Evolutionary conservation across 768 basidiomycete species (phyloP).

Genomic region (Pleurotus tuber-regium): DNA sequence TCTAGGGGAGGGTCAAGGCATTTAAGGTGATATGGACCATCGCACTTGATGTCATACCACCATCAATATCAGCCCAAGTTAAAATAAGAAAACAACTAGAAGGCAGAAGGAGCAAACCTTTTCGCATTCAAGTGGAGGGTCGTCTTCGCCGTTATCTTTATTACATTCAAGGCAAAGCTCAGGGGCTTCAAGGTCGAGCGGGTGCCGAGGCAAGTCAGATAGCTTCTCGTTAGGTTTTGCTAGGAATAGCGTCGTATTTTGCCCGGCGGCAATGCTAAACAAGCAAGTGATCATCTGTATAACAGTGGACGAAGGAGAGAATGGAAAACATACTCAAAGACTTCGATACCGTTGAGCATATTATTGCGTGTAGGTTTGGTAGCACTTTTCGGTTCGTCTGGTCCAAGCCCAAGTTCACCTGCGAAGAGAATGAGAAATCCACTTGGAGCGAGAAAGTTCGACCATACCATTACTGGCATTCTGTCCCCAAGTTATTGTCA

Average conservation of each 20-base stretch:
- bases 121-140: slow-evolving; percentile 83
- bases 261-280: slow-evolving; percentile 75
- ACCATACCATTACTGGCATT: slow-evolving; percentile 76
- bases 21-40: slow-evolving; percentile 79
- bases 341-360: slow-evolving; percentile 74
- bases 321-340: slow-evolving; percentile 60
- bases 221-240: slow-evolving; percentile 72
- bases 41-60: slow-evolving; percentile 57
- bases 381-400: slow-evolving; percentile 80
- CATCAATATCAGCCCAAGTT: neutral
- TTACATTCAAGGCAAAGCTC: slow-evolving; percentile 70
- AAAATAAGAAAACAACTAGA: neutral
- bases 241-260: slow-evolving; percentile 84
- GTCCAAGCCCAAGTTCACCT: slow-evolving; percentile 82
- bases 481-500: slow-evolving; percentile 87
- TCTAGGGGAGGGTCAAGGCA: slow-evolving; percentile 80
- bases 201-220: slow-evolving; percentile 79
- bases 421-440: slow-evolving; percentile 1
- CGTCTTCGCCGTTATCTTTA: slow-evolving; percentile 69
- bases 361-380: slow-evolving; percentile 76
- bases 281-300: neutral
- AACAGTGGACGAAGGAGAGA: neutral
- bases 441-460: neutral
- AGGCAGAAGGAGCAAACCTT: slow-evolving; percentile 49
- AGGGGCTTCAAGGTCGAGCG: slow-evolving; percentile 65